Percentiles rank a stretch among this genome's conserved stretches.
Conservation (phyloP, 495 filamentous ascomycete genomes). For the Elaphomyces granulatus region DNA sequence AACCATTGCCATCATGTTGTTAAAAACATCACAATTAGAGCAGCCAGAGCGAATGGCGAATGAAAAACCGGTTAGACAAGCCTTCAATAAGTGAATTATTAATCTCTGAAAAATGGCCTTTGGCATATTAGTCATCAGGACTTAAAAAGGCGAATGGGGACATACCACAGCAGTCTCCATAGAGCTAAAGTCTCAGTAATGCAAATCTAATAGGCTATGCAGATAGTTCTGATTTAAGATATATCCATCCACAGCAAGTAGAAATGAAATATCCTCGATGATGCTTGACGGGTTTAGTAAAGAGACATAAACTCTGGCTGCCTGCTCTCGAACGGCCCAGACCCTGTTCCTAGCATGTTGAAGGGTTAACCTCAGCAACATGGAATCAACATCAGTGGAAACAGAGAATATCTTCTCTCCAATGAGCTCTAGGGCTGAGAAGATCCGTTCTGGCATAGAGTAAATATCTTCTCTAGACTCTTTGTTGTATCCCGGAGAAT, state of each 20-base stretch:
- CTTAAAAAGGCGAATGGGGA: not conserved
- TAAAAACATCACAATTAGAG: conserved; percentile 30
- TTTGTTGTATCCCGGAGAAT: conserved; percentile 25
- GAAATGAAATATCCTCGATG: conserved; percentile 27
- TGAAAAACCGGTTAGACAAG: conserved; percentile 15
- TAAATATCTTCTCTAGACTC: conserved; percentile 17
- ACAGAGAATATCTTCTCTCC: conserved; percentile 32
- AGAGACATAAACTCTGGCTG: conserved; percentile 64
- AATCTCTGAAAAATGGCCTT: conserved; percentile 22
- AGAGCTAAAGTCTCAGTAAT: conserved; percentile 23
- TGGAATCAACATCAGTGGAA: conserved; percentile 18
- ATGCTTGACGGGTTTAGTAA: conserved; percentile 42
- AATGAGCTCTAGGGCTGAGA: conserved; percentile 78
- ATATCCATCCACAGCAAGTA: conserved; percentile 28
- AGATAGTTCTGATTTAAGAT: conserved; percentile 40
- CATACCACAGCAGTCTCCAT: conserved; percentile 26
- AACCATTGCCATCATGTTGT: too few species aligned
- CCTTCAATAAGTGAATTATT: conserved; percentile 14
- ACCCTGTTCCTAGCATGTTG: conserved; percentile 49
- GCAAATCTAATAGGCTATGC: conserved; percentile 47
- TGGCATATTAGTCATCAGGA: conserved; percentile 1
- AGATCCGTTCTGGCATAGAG: conserved; percentile 60
- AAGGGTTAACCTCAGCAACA: conserved; percentile 22
- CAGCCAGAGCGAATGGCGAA: conserved; percentile 28
- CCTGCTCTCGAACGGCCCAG: conserved; percentile 86